These are phyloP conservation scores for Carpinus viminea DNA, from an alignment of 306 rosid species.

Conservation along the genomic window DNA sequence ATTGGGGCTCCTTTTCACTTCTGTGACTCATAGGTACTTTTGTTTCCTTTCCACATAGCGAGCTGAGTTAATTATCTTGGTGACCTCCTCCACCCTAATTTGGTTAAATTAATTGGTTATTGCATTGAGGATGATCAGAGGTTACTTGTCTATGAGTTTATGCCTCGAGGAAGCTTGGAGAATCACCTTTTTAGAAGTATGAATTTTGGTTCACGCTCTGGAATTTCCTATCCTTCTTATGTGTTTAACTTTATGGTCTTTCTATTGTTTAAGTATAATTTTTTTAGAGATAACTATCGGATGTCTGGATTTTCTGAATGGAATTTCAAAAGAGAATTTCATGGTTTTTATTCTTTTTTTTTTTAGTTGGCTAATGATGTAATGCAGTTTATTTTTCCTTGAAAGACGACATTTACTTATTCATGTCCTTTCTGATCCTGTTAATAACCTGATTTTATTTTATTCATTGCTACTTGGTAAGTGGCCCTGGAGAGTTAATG, in stretches of 20 bases:
- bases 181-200: slow-evolving; percentile 58
- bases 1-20: slow-evolving; percentile 7
- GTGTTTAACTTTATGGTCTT: slow-evolving; percentile 3
- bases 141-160: slow-evolving; percentile 62
- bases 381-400: neutral
- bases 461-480: neutral
- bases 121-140: slow-evolving; percentile 64
- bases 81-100: slow-evolving; percentile 49
- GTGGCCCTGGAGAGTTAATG: neutral
- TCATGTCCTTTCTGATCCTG: neutral
- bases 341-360: neutral
- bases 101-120: slow-evolving; percentile 58
- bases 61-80: slow-evolving; percentile 71
- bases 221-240: slow-evolving; percentile 3
- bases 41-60: slow-evolving; percentile 29
- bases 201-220: slow-evolving; percentile 7
- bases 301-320: neutral
- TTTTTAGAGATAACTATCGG: neutral
- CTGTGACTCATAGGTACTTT: neutral
- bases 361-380: neutral
- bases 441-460: neutral
- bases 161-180: slow-evolving; percentile 74
- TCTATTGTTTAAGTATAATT: neutral
- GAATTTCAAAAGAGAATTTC: neutral
- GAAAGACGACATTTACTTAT: neutral